These are phyloP conservation scores for Termitomyces sp. DNA, from an alignment of 768 basidiomycete species.

Conservation along the genomic window DNA sequence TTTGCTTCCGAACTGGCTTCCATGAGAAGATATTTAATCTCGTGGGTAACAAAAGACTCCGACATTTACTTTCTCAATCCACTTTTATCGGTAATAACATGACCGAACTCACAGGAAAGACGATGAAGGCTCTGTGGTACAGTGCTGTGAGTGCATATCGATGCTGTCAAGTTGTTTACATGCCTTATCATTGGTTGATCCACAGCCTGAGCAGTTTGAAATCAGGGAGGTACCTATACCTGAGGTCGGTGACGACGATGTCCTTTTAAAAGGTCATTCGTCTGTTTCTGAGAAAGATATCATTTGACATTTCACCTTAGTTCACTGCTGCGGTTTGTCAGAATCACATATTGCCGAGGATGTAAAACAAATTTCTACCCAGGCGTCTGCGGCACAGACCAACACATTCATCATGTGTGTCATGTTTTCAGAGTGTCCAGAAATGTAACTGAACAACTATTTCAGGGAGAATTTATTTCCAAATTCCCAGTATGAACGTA, in stretches of 20 bases:
- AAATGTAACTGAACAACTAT: neutral
- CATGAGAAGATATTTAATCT: neutral
- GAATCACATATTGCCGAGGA: neutral
- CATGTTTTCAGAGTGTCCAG: neutral
- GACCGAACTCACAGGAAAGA: constrained; percentile 33
- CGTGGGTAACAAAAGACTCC: neutral
- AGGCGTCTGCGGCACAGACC: constrained; percentile 59
- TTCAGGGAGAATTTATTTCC: constrained; percentile 52
- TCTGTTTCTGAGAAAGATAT: neutral
- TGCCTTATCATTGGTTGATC: neutral
- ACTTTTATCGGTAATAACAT: constrained; percentile 20
- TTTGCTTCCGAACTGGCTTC: neutral
- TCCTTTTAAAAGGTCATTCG: constrained; percentile 58
- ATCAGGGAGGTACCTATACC: constrained; percentile 67
- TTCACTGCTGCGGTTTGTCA: constrained; percentile 36
- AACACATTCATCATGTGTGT: constrained; percentile 53
- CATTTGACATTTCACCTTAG: constrained; percentile 16
- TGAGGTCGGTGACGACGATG: constrained; percentile 57
- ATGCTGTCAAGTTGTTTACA: constrained; percentile 7
- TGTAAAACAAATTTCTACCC: neutral
- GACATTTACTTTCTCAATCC: neutral
- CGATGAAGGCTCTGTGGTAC: constrained; percentile 67
- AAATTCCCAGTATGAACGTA: constrained; percentile 42
- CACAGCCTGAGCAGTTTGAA: constrained; percentile 59
- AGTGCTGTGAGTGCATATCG: constrained; percentile 34